Evolutionary conservation across 164 flowering plant species (phyloP).

Genomic region (Annona squamosa): DNA sequence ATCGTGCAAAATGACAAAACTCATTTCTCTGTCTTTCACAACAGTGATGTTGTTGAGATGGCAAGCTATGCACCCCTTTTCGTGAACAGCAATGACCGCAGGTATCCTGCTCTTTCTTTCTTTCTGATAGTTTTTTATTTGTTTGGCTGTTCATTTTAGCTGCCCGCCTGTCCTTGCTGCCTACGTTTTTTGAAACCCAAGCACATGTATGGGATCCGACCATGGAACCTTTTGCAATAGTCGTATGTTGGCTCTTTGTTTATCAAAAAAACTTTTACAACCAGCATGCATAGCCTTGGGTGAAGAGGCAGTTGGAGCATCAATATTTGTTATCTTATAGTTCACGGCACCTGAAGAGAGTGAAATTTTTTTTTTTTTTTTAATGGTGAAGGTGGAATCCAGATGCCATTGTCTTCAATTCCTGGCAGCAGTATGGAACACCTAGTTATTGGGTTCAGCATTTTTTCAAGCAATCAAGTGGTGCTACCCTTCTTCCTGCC

Average conservation of each 20-base stretch:
- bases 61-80: conserved; percentile 98
- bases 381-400: conserved; percentile 63
- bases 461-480: conserved; percentile 73
- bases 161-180: no score
- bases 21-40: conserved; percentile 11
- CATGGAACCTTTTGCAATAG: not conserved
- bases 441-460: conserved; percentile 89
- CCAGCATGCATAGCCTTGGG: not conserved
- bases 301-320: not conserved
- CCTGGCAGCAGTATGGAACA: conserved; percentile 70
- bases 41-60: conserved; percentile 85
- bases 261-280: no score
- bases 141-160: not conserved
- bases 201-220: not conserved
- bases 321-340: not conserved
- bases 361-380: not conserved
- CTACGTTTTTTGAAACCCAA: not conserved
- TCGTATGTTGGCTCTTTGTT: not conserved
- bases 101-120: conserved; percentile 33
- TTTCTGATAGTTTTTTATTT: not conserved
- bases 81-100: conserved; percentile 63
- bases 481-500: conserved; percentile 61
- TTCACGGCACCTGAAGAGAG: not conserved
- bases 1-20: not conserved
- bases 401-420: conserved; percentile 85